Base-by-base conservation (phyloP, 805 yeast species). In the Candida ponderosae region DNA sequence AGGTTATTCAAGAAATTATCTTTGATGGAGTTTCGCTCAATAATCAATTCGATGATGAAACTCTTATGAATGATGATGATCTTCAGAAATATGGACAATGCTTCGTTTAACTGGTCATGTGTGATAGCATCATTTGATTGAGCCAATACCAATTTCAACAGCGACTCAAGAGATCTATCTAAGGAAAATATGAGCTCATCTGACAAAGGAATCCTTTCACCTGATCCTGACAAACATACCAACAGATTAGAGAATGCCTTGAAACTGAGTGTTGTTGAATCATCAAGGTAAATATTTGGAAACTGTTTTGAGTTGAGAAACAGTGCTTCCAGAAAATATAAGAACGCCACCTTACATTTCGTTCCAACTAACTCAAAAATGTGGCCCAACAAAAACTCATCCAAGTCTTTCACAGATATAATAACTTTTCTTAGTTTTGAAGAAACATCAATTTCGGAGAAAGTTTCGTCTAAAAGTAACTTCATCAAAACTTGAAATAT, bases 51-150 rank as follows among this genome's bases (percentile, higher is more conserved):
- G 15, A 72, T 71, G 29, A 79, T 55, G 16, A 72, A 65, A 4
- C 59, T 53, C 47, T 74, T 74, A 51, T 79, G 84, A 34, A 79
- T 71, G 33, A 76, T 65, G n/a, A 79, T 57, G 14, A 79, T 72
- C 39, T 77, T 63, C 40, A 78, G 59, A 41, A 74, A 65, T 20
- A 76, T 60, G 7, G 73, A 65, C 6, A 77, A 62, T 0, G 75
- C 45, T 44, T 43, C 34, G 28, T 40, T 38, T 10, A 53, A 31
- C 10, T 40, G 37, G 3, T 42, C 46, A 10, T 17, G 18, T 9
- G 11, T 21, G 7, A 11, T 8, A 7, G 42, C 32, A 19, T 36
- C 37, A 4, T 45, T 50, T 3, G 46, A 29, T 27, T 51, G 50
- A 3, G 47, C 38, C 7, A 15, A 7, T 9, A 49, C 51, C 3